Conservation (phyloP, 139 green algal species). For the Picochlorum sp. region DNA sequence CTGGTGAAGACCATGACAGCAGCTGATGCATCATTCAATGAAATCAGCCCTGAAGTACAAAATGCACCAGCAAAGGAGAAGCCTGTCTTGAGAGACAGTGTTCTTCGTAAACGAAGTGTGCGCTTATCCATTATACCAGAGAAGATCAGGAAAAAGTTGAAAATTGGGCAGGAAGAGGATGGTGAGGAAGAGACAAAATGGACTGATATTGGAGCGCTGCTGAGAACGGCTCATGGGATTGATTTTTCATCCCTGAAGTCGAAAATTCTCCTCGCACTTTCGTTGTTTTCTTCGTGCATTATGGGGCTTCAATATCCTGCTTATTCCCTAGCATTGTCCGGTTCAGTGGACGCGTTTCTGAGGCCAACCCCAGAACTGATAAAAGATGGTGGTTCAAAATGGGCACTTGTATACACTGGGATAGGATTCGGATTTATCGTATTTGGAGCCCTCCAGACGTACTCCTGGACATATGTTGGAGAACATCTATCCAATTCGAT, state of each 20-base stretch:
- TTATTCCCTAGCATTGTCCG: constrained; percentile 52
- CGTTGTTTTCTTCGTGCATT: constrained; percentile 32
- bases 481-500: constrained; percentile 46
- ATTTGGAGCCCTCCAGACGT: constrained; percentile 23
- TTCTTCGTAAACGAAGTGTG: neutral
- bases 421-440: constrained; percentile 43
- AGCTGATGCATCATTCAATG: neutral
- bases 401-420: constrained; percentile 53
- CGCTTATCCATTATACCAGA: neutral
- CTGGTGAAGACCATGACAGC: constrained; percentile 23
- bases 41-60: neutral
- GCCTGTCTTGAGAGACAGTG: neutral
- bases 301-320: constrained; percentile 41
- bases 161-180: neutral
- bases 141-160: neutral
- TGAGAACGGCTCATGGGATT: too few relatives aligned
- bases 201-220: too few relatives aligned
- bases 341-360: constrained; percentile 42
- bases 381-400: constrained; percentile 28
- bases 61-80: neutral
- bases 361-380: constrained; percentile 10
- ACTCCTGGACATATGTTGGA: constrained; percentile 40
- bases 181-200: too few relatives aligned
- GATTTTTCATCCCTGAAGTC: too few relatives aligned
- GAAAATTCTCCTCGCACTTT: constrained; percentile 10